Conservation (phyloP, 768 basidiomycete species). For the Psilocybe cubensis region DNA sequence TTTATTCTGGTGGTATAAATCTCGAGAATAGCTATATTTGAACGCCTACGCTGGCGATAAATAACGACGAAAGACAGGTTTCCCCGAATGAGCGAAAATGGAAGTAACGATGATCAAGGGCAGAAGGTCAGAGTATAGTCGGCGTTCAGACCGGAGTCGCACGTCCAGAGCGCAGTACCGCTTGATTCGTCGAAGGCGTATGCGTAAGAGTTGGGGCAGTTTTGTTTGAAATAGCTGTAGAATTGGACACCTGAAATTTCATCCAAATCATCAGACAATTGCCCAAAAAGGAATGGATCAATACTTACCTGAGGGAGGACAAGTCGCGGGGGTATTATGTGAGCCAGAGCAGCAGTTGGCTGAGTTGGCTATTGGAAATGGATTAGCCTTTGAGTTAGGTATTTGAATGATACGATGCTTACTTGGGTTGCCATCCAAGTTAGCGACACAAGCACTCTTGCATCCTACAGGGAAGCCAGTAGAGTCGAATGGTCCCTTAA, state of each 20-base stretch:
- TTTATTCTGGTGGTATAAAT: too few relatives aligned
- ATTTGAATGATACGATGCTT: slow-evolving; percentile 2
- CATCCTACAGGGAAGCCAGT: slow-evolving; percentile 63
- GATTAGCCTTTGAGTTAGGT: not conserved
- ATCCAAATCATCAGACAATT: not conserved
- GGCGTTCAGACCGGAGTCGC: slow-evolving; percentile 39
- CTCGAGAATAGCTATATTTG: not conserved
- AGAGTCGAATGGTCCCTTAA: slow-evolving; percentile 57
- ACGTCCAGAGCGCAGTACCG: slow-evolving; percentile 56
- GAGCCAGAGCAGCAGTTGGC: slow-evolving; percentile 66
- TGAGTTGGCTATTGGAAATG: slow-evolving; percentile 45
- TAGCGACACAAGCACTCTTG: slow-evolving; percentile 56
- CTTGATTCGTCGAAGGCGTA: slow-evolving; percentile 57
- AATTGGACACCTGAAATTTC: slow-evolving; percentile 43
- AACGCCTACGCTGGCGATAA: not conserved
- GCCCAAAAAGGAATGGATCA: not conserved
- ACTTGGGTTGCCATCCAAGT: slow-evolving; percentile 46
- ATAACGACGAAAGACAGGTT: not conserved
- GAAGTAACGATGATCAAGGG: slow-evolving; percentile 30
- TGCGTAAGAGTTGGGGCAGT: slow-evolving; percentile 51
- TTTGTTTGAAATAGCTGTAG: slow-evolving; percentile 45
- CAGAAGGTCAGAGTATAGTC: slow-evolving; percentile 54
- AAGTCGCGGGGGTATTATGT: slow-evolving; percentile 52
- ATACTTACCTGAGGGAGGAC: slow-evolving; percentile 48
- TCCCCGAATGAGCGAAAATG: not conserved